These are phyloP conservation scores for Aspergillus transmontanensis DNA, from an alignment of 2,329 filamentous ascomycete genomes.

Conservation along the genomic window DNA sequence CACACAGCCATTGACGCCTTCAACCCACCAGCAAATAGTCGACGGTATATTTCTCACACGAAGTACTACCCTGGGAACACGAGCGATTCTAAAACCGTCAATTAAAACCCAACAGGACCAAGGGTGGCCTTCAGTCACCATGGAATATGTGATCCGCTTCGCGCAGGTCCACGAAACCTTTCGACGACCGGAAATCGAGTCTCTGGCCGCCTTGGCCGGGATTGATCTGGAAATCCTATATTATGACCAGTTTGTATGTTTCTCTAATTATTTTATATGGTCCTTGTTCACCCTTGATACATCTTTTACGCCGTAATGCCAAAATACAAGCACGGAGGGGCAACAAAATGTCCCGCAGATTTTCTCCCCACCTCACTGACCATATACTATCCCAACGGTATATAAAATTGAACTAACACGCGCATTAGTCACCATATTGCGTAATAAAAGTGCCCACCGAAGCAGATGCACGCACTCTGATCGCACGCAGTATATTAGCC, in stretches of 20 bases:
- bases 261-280: constrained; percentile 7
- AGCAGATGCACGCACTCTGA: constrained; percentile 65
- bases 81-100: not conserved
- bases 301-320: not conserved
- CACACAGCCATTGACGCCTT: not conserved
- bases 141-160: constrained; percentile 86
- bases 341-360: not conserved
- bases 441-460: constrained; percentile 69
- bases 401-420: constrained; percentile 9
- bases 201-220: constrained; percentile 70
- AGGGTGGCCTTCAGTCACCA: constrained; percentile 25
- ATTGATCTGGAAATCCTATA: constrained; percentile 72
- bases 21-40: not conserved
- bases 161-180: constrained; percentile 91
- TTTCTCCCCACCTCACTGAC: constrained; percentile 2
- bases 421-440: constrained; percentile 79
- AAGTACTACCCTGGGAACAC: not conserved
- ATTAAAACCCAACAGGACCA: not conserved
- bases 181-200: constrained; percentile 77
- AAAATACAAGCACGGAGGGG: not conserved
- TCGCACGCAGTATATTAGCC: constrained; percentile 76
- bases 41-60: not conserved
- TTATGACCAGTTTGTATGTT: constrained; percentile 72
- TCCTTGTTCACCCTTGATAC: not conserved
- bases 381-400: constrained; percentile 7